Evolutionary conservation across 148 eudicot genomes (phyloP).

Genomic region (Arbutus unedo): DNA sequence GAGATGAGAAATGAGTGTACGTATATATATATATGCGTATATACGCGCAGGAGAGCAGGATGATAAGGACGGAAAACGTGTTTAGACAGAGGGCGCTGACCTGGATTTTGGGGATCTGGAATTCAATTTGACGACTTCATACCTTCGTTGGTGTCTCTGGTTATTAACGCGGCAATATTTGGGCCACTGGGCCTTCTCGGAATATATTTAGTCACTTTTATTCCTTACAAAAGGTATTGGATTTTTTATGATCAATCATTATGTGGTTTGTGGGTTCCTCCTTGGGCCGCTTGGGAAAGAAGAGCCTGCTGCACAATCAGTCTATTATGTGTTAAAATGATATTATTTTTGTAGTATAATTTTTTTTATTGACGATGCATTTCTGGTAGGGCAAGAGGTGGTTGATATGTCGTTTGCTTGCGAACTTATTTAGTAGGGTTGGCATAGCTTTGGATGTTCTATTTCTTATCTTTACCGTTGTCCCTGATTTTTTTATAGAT

Average conservation of each 20-base stretch:
- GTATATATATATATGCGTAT: neutral
- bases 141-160: neutral
- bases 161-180: neutral
- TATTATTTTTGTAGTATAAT: too few relatives aligned
- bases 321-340: too few relatives aligned
- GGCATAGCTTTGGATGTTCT: too few relatives aligned
- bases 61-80: neutral
- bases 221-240: too few relatives aligned
- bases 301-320: too few relatives aligned
- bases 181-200: neutral
- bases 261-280: neutral
- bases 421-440: too few relatives aligned
- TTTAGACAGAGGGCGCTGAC: neutral
- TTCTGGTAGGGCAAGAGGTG: too few relatives aligned
- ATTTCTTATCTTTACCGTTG: too few relatives aligned
- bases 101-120: constrained; percentile 11
- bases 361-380: too few relatives aligned
- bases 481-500: too few relatives aligned
- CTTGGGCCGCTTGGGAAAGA: neutral
- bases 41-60: neutral
- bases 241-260: neutral
- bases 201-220: too few relatives aligned
- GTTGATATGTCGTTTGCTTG: too few relatives aligned
- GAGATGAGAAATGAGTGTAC: neutral
- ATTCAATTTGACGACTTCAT: neutral